These are phyloP conservation scores for Rhododendron molle DNA, from an alignment of 148 eudicot genomes.

Conservation along the genomic window DNA sequence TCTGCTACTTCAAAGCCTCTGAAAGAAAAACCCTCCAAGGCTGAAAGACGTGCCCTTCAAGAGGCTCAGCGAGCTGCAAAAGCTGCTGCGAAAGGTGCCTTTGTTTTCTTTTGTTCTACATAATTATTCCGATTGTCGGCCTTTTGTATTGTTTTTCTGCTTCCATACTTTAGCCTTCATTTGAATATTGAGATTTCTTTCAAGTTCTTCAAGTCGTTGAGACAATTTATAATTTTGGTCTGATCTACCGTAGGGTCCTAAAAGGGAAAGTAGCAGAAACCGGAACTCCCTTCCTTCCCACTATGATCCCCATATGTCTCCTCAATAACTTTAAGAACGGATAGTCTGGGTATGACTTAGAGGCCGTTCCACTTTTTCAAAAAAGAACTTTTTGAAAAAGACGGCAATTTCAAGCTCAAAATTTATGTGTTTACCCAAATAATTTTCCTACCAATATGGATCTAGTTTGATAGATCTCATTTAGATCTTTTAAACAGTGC, in stretches of 20 bases:
- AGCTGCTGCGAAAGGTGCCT: conserved; percentile 78
- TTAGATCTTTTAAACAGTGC: too few relatives aligned
- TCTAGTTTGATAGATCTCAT: too few relatives aligned
- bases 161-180: not conserved
- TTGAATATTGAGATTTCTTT: not conserved
- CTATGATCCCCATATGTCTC: not conserved
- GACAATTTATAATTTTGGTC: not conserved
- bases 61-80: conserved; percentile 97
- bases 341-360: not conserved
- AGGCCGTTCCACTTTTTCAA: too few relatives aligned
- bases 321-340: not conserved
- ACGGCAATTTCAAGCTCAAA: too few relatives aligned
- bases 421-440: too few relatives aligned
- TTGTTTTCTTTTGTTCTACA: not conserved
- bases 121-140: not conserved
- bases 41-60: conserved; percentile 93
- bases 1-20: conserved; percentile 42
- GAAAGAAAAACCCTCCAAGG: conserved; percentile 86
- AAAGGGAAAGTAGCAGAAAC: not conserved
- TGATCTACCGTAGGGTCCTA: not conserved
- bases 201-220: not conserved
- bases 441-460: too few relatives aligned
- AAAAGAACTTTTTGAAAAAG: too few relatives aligned
- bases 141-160: not conserved
- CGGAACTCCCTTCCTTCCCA: not conserved